A percentile compares a stretch with the other conserved stretches of the same genome.
phyloP scores from a whole-genome alignment of 306 rosid species.

The Rosa chinensis region DNA sequence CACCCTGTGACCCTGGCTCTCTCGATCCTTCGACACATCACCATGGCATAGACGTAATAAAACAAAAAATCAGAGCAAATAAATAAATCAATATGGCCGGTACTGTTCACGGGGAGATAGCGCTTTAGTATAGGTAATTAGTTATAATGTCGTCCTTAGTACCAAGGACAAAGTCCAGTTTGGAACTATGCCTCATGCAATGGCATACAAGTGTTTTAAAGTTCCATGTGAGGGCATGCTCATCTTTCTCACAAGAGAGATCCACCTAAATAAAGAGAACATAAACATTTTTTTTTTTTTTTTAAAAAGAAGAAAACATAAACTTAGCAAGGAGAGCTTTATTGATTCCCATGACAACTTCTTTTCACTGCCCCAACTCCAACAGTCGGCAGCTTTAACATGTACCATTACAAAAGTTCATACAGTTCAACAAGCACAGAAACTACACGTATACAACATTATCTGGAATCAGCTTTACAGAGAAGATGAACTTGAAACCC shows the following conservation, averaged over 20 bases:
- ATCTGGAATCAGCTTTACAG: conserved; percentile 29
- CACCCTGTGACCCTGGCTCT: no score
- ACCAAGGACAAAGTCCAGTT: background rate
- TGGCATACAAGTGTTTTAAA: background rate
- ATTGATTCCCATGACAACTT: background rate
- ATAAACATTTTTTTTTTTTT: no score
- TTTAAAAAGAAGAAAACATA: background rate
- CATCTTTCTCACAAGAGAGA: background rate
- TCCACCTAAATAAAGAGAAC: background rate
- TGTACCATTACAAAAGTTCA: background rate
- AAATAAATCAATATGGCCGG: no score
- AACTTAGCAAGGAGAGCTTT: background rate
- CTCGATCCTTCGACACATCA: no score
- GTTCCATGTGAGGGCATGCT: background rate
- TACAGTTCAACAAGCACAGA: background rate
- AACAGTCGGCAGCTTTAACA: background rate
- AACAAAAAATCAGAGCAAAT: no score
- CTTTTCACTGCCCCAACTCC: background rate
- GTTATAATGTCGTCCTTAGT: background rate
- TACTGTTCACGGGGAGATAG: no score
- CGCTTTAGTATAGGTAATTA: no score
- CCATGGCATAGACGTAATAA: no score
- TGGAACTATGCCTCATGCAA: background rate
- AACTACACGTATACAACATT: conserved; percentile 15
- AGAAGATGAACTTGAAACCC: conserved; percentile 19